Evolutionary conservation across 2,329 filamentous ascomycete species (phyloP).

Genomic region (Rutstroemia sp.): DNA sequence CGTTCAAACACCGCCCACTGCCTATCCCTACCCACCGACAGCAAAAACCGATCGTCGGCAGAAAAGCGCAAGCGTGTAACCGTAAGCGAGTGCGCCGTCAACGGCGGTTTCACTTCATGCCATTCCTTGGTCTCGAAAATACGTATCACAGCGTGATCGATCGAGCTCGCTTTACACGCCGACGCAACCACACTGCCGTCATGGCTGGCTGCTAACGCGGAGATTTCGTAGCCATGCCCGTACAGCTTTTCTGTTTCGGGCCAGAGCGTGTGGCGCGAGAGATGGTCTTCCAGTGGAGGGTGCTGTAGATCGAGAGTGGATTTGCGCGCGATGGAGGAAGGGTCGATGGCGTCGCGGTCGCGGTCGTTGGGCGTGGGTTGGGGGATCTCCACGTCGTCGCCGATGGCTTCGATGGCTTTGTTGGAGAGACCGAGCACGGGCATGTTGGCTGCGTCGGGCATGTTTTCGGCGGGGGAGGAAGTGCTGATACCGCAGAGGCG

Average conservation of each 20-base stretch:
- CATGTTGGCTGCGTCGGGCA: conserved; percentile 89
- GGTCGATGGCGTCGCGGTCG: conserved; percentile 47
- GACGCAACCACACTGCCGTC: conserved; percentile 75
- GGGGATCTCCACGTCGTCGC: conserved; percentile 41
- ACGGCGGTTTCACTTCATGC: conserved; percentile 77
- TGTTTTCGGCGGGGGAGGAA: conserved; percentile 32
- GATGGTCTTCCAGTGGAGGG: conserved; percentile 82
- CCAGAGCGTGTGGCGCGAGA: conserved; percentile 88
- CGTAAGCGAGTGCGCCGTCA: conserved; percentile 81
- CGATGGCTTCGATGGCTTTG: conserved; percentile 67
- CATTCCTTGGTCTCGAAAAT: conserved; percentile 81
- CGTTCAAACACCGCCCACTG: conserved; percentile 81
- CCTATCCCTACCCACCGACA: conserved; percentile 86
- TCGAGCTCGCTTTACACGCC: conserved; percentile 84
- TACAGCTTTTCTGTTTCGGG: conserved; percentile 95
- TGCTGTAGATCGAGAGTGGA: conserved; percentile 58
- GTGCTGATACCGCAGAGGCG: conserved; percentile 55
- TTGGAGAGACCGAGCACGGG: conserved; percentile 93
- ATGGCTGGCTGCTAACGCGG: conserved; percentile 70
- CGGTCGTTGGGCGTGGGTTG: conserved; percentile 35
- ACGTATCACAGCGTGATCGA: conserved; percentile 90
- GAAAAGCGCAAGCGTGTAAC: conserved; percentile 79
- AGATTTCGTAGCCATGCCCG: conserved; percentile 96
- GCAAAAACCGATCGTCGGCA: conserved; percentile 60
- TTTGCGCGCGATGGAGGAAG: conserved; percentile 47